Conservation (phyloP, 2,329 filamentous ascomycete genomes). For the Botryotinia globosa region DNA sequence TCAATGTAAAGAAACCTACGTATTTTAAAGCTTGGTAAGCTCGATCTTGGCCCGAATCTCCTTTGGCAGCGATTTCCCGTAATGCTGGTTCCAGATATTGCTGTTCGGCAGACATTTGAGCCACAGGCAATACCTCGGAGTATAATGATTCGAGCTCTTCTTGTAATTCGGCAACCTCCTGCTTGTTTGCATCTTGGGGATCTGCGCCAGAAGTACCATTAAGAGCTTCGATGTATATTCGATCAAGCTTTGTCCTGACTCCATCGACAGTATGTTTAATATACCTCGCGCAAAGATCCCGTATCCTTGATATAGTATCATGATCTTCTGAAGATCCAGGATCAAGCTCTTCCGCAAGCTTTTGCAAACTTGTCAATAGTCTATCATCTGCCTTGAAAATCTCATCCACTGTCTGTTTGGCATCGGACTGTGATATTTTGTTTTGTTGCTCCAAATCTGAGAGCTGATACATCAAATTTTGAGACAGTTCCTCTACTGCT, state of each 20-base stretch:
- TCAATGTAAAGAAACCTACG: constrained; percentile 40
- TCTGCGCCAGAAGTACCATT: constrained; percentile 28
- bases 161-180: constrained; percentile 52
- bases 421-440: constrained; percentile 44
- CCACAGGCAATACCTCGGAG: constrained; percentile 65
- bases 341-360: constrained; percentile 60
- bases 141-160: constrained; percentile 68
- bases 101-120: constrained; percentile 68
- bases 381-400: constrained; percentile 62
- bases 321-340: constrained; percentile 52
- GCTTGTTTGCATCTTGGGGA: constrained; percentile 22
- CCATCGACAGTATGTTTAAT: constrained; percentile 58
- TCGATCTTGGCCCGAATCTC: constrained; percentile 45
- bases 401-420: constrained; percentile 50
- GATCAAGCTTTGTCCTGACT: constrained; percentile 53
- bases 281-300: constrained; percentile 55
- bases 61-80: constrained; percentile 44
- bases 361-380: constrained; percentile 62
- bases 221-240: constrained; percentile 52
- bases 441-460: constrained; percentile 52
- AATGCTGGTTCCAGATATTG: constrained; percentile 63
- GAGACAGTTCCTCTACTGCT: constrained; percentile 49
- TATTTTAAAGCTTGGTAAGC: constrained; percentile 51
- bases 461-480: constrained; percentile 47
- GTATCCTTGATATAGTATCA: constrained; percentile 53